Base-by-base conservation (phyloP, 2,329 filamentous ascomycete species). In the Scedosporium boydii region DNA sequence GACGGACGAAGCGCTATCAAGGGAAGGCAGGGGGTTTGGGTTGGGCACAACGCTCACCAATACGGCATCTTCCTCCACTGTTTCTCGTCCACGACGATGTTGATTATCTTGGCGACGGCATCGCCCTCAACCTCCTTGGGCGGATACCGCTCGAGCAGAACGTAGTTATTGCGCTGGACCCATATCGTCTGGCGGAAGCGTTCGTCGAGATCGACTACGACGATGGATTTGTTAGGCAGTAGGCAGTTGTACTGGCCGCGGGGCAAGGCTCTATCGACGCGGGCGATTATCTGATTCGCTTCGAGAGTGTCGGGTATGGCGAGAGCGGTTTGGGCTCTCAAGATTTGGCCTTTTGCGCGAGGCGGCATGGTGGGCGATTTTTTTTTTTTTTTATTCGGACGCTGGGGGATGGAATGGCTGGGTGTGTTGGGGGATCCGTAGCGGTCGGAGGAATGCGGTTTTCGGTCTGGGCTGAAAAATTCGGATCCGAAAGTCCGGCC, bases 111-210 rank as follows among this genome's bases (percentile, higher is more conserved):
- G 14, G 93, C 95, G 60, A 84, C 82, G 29, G 86, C 85, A 44
- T 87, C 79, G 1, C 83, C 79, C 34, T 81, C 80, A 10, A 56
- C 29, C 48, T 61, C 46, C 29, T 56, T 61, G 10, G 46, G 27
- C n/a, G 48, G 23, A 26, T 84, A 88, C 16, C 79, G 69, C 67
- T 98, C 90, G 14, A 96, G 82, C 10, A 98, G 77, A 34, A 97
- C 92, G 73, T 88, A 98, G 0, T 91, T 91, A 34, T 92, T 90
- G 18, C 91, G 87, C 75, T 90, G 93, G 73, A 98, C 89, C 90
- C 91, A 98, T 66, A 98, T 91, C 2, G 91, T 95, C 66, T 91
- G 95, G 65, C 93, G 89, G 72, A 98, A 97, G 48, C 87, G 86
- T 27, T 91, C 80, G 9, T 90, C 88, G 21, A 99, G 84, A 78